Conservation (phyloP, 257 asterid genomes). For the Marsdenia floribunda region DNA sequence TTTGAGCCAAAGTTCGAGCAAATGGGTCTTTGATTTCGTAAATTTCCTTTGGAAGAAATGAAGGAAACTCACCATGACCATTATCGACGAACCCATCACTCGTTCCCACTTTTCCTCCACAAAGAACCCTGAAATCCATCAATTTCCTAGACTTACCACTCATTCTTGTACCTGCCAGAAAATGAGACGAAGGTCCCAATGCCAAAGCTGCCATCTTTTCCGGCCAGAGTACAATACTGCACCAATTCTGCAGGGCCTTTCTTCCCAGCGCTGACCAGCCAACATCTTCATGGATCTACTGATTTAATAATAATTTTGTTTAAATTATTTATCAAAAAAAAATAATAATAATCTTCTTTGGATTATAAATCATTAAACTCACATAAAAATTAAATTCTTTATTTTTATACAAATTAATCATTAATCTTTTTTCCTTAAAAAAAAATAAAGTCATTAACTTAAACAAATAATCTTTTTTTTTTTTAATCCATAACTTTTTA, state of each 20-base stretch:
- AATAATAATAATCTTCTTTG: too few species aligned
- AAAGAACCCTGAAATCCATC: conserved; percentile 17
- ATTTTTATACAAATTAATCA: too few species aligned
- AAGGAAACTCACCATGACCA: conserved; percentile 38
- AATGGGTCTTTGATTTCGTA: conserved; percentile 54
- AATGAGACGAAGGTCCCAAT: conserved; percentile 23
- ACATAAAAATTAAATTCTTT: too few species aligned
- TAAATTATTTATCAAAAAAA: too few species aligned
- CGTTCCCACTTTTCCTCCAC: conserved; percentile 14
- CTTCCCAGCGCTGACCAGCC: too few species aligned
- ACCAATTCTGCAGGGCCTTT: not conserved
- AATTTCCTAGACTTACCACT: conserved; percentile 18
- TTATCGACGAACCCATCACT: conserved; percentile 16
- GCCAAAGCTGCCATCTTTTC: conserved; percentile 25
- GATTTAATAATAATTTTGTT: too few species aligned
- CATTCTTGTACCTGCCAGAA: not conserved
- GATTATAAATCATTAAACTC: too few species aligned
- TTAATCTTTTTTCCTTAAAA: too few species aligned
- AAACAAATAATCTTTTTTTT: too few species aligned
- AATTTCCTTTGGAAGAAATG: conserved; percentile 67
- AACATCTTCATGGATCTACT: too few species aligned
- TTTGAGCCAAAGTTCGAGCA: conserved; percentile 59
- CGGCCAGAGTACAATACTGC: conserved; percentile 11
- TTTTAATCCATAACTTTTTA: too few species aligned
- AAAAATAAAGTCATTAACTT: too few species aligned